A percentile compares a stretch with the other conserved stretches of the same genome.
Evolutionary conservation across 495 filamentous ascomycete species (phyloP).

Genomic region (Trichoderma asperelloides): DNA sequence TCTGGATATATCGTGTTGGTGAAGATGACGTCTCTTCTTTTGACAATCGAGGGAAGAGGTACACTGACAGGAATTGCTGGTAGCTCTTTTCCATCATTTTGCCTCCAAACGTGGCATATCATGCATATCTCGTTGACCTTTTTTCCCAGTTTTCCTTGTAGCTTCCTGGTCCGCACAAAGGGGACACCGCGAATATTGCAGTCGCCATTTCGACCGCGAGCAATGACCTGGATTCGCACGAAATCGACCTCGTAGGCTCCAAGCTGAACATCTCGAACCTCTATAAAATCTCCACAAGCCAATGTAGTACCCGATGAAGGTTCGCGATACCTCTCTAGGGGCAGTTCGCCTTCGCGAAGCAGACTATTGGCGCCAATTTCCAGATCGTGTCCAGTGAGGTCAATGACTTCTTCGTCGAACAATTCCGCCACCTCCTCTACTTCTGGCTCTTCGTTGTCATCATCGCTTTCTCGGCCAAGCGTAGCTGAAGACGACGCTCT

Average conservation of each 20-base stretch:
- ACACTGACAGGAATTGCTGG: slow-evolving; percentile 40
- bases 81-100: slow-evolving; percentile 27
- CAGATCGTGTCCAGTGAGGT: background rate
- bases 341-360: background rate
- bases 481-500: background rate
- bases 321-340: background rate
- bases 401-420: slow-evolving; percentile 4
- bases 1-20: slow-evolving; percentile 45
- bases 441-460: background rate
- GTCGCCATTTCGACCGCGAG: background rate
- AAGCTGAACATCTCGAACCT: background rate
- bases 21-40: slow-evolving; percentile 32
- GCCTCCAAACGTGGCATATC: slow-evolving; percentile 36
- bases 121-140: slow-evolving; percentile 31
- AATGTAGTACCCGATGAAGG: background rate
- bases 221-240: slow-evolving; percentile 1
- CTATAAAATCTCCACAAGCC: background rate
- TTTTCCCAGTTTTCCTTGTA: slow-evolving; percentile 10
- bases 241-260: background rate
- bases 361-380: background rate
- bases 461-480: background rate
- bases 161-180: background rate
- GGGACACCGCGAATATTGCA: slow-evolving; percentile 4
- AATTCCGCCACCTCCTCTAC: background rate
- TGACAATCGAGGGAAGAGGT: slow-evolving; percentile 23